phyloP scores from a whole-genome alignment of 2,329 filamentous ascomycete genomes.

The Pseudocercospora pini-densiflorae region DNA sequence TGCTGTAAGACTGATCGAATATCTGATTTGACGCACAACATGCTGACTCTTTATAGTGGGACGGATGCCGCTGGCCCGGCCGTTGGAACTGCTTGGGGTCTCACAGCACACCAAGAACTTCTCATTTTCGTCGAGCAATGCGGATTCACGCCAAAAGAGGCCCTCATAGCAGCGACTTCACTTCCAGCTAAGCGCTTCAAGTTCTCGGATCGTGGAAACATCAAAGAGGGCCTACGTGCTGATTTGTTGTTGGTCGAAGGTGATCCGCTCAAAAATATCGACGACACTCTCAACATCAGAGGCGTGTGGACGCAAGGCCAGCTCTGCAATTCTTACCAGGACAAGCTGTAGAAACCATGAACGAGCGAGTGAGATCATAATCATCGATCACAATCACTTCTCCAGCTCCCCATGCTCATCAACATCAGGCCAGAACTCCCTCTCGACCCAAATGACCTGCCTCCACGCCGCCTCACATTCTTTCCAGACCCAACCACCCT shows the following conservation, averaged over 20 bases:
- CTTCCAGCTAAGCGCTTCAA: slow-evolving; percentile 47
- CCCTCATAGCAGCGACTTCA: slow-evolving; percentile 47
- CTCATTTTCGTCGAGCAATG: slow-evolving; percentile 47
- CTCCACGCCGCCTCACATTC: slow-evolving; percentile 54
- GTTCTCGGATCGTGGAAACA: slow-evolving; percentile 47
- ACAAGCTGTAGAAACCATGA: background rate
- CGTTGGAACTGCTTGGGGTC: slow-evolving; percentile 50
- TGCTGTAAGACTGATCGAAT: slow-evolving; percentile 40
- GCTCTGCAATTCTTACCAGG: slow-evolving; percentile 25
- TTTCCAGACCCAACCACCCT: slow-evolving; percentile 51
- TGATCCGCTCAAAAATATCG: slow-evolving; percentile 48
- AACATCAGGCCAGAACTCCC: slow-evolving; percentile 53
- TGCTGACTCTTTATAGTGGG: slow-evolving; percentile 38
- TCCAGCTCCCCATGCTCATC: background rate
- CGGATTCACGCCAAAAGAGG: slow-evolving; percentile 50
- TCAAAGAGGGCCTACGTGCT: slow-evolving; percentile 47
- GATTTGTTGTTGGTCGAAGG: slow-evolving; percentile 52
- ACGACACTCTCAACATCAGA: slow-evolving; percentile 47
- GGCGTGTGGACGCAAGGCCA: slow-evolving; percentile 50
- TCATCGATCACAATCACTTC: background rate
- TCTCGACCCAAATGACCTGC: slow-evolving; percentile 54
- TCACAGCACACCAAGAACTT: slow-evolving; percentile 50
- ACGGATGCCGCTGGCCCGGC: slow-evolving; percentile 50
- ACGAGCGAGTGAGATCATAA: background rate
- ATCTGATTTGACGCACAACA: background rate